Base-by-base conservation (phyloP, 2,329 filamentous ascomycete species). In the Trichoderma sp. region DNA sequence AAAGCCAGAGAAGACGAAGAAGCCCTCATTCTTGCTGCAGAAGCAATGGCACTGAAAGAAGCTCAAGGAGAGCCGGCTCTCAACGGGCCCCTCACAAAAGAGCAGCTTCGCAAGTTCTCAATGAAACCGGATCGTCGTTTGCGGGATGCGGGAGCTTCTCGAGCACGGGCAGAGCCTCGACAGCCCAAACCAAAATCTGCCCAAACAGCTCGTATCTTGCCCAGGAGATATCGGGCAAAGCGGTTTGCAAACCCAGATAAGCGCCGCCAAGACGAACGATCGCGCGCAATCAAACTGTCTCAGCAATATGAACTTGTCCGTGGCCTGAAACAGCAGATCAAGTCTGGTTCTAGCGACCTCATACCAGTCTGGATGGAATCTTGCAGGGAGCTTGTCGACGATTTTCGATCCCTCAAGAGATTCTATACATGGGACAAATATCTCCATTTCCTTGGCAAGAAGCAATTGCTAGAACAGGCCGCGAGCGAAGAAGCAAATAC, bases 21-120 rank as follows among this genome's bases (percentile, higher is more conserved):
- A 75, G 94, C 94, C 1, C 87, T 94, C 70, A 89, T 91, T 70
- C 87, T 94, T 62, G 88, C 92, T 60, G 91, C 91, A 40, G 91
- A 96, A 77, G 89, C 92, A 10, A 86, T 95, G 73, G 84, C 88
- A 37, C 81, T 94, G 27, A 86, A 87, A 71, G 85, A 86, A 69
- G 81, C 79, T 13, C 81, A 81, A 64, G 80, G 82, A 24, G 74
- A 78, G 67, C 56, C 60, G 0, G 10, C 27, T 16, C 40, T 24
- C 5, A 76, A 72, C 29, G 74, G 76, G 62, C 53, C 69, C 2
- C 24, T 70, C 16, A 47, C 58, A 31, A 59, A 66, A 35, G 63
- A 68, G 27, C 62, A 60, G 11, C 47, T 53, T 24, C 29, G 27
- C n/a, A 62, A 53, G 11, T 43, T 60, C 31, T 35, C 63, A 29